Base-by-base conservation (phyloP, 441 rosid species). In the Gossypium trilobum region DNA sequence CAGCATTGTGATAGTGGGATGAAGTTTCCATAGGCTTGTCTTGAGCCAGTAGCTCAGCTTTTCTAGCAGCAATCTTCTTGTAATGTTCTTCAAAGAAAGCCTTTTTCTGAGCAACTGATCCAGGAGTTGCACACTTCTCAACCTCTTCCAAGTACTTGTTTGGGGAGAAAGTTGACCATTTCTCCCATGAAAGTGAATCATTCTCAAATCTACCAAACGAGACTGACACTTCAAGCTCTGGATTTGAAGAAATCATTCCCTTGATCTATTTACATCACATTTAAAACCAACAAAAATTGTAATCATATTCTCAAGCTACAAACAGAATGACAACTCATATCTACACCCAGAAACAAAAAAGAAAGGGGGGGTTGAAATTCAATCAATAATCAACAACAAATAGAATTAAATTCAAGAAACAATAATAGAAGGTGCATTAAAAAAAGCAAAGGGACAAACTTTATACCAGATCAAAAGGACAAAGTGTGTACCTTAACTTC, bases 71-170 rank as follows among this genome's bases (percentile, higher is more conserved):
- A 70, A 95, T 88, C 82, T 87, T 92, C 83, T 87, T 91, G 85
- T 95, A 92, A 78, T 92, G 99, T 54, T 95, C 96, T 85, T 95
- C 99, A 57, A 95, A 95, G 79, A 91, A 95, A 65, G 99, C 97
- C 71, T 82, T 90, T 77, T 95, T 95, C 78, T 87, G 83, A 77
- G 99, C 99, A 17, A 95, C 99, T 25, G 99, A 92, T 39, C 99
- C 99, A 36, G 96, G 97, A 9, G 97, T 87, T 13, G 99, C 97
- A 82, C 91, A 95, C 83, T 91, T 95, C 73, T 84, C 99, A 31
- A 92, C 97, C 80, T 92, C 99, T 82, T 95, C 99, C 84, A 92
- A 73, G 80, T 95, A 92, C 90, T 95, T 95, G 73, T 95, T 95
- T 13, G 90, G 92, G 10, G 97, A 89, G 82, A 95, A 95, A 74